Base-by-base conservation (phyloP, 1,284 basidiomycete species). In the Phaffia rhodozyma region DNA sequence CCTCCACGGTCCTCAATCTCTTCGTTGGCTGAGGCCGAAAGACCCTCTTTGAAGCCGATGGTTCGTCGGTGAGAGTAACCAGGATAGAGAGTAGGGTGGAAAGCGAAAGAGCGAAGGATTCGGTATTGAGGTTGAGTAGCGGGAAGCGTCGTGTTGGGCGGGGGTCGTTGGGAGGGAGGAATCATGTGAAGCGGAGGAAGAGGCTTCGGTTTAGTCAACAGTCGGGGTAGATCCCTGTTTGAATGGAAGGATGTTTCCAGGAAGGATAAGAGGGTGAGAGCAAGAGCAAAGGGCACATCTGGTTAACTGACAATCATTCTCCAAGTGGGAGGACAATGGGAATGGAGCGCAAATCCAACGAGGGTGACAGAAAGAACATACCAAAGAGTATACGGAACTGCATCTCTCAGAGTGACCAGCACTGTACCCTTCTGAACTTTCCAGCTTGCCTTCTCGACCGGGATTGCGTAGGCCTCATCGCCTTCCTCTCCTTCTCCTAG, bases 21-120 rank as follows among this genome's bases (percentile, higher is more conserved):
- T 68, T 73, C 71, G 62, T 77, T 77, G 58, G 63, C 66, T n/a
- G 52, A 67, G 65, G 72, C 74, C 32, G 71, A 72, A 34, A 74
- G 60, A 0, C 75, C 75, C 58, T 77, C 77, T 61, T 78, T 76
- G 71, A 74, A 80, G 0, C 92, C 92, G 69, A 93, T 87, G 1
- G 93, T 97, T 81, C 94, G 86, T 16, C 89, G 79, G 75, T 97
- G 93, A 68, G 86, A 85, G 71, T 97, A 97, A 0, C 89, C 91
- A 57, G 81, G 81, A 84, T 90, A 97, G 0, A 78, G 71, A 18
- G 74, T 74, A 30, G 89, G 80, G 55, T 84, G 78, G 71, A 98
- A 98, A 29, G 78, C 80, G 73, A 94, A 97, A 0, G 89, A 92
- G 29, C 91, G 81, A 56, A 92, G 76, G 5, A 90, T 79, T 2